These are phyloP conservation scores for Yamadazyma conglobata DNA, from an alignment of 1,139 yeast species.

Conservation along the genomic window DNA sequence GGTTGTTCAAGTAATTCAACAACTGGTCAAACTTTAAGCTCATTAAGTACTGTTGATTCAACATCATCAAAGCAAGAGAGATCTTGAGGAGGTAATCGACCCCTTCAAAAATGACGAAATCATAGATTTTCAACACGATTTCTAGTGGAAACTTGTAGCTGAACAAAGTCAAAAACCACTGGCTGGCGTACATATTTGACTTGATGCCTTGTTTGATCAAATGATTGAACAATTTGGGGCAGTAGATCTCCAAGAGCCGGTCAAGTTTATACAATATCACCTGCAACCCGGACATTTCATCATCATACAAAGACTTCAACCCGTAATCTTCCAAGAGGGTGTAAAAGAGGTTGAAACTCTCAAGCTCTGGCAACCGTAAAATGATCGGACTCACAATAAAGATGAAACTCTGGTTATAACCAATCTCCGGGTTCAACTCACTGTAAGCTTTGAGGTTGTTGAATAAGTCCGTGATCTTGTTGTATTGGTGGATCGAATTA, in stretches of 20 bases:
- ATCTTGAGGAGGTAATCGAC: slow-evolving; percentile 77
- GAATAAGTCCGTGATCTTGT: slow-evolving; percentile 55
- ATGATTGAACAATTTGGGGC: slow-evolving; percentile 72
- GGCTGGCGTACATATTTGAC: slow-evolving; percentile 92
- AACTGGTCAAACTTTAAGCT: slow-evolving; percentile 70
- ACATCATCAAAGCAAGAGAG: slow-evolving; percentile 71
- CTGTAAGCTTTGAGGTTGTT: slow-evolving; percentile 82
- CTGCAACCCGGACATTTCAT: slow-evolving; percentile 94
- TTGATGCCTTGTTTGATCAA: slow-evolving; percentile 79
- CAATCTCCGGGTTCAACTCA: slow-evolving; percentile 85
- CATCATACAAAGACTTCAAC: slow-evolving; percentile 69
- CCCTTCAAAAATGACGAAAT: slow-evolving; percentile 85
- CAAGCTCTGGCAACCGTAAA: slow-evolving; percentile 77
- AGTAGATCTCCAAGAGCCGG: slow-evolving; percentile 64
- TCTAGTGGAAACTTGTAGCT: slow-evolving; percentile 90
- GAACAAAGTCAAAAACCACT: slow-evolving; percentile 92
- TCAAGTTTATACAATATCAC: slow-evolving; percentile 85
- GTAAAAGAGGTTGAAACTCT: slow-evolving; percentile 78
- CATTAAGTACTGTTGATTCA: slow-evolving; percentile 59
- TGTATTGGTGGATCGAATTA: slow-evolving; percentile 52
- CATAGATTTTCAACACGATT: slow-evolving; percentile 78
- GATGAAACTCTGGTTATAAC: slow-evolving; percentile 98
- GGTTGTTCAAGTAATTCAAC: slow-evolving; percentile 72
- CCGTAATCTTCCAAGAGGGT: slow-evolving; percentile 82
- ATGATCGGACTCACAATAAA: slow-evolving; percentile 83